Base-by-base conservation (phyloP, 306 rosid genomes). In the Pyrus bretschneideri region DNA sequence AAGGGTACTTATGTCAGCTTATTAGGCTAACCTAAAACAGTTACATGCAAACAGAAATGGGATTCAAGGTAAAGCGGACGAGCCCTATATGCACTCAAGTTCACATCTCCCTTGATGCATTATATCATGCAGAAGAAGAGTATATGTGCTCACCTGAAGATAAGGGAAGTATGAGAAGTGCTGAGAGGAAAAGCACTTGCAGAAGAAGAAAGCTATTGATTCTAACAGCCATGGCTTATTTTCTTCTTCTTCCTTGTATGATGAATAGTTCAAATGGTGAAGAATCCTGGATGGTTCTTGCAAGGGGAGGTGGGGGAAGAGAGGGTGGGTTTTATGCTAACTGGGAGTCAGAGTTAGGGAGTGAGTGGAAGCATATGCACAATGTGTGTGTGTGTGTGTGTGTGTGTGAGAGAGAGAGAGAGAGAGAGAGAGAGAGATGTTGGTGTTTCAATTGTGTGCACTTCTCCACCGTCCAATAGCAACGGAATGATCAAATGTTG, bases 221-320 rank as follows among this genome's bases (percentile, higher is more conserved):
- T 75, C 78, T 83, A 51, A 77, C 80, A 78, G 84, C 87, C 97
- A 90, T 88, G 80, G 73, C 79, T 76, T 59, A 76, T 63, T 33
- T 60, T 60, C 35, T 52, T 58, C 65, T 33, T 31, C 76, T 78
- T 27, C 17, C 42, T 38, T 38, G 42, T 38, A 38, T 38, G 42
- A 38, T 38, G 42, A 38, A 38, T 38, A 38, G 42, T 38, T 38
- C 42, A 80, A 80, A 67, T 62, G 64, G 23, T 17, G 44, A 64
- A 27, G 71, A 35, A 51, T 66, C 64, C 70, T 55, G 45, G 12
- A 10, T 80, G 81, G 21, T 59, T 83, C 79, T 79, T 79, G 79
- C 29, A 9, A 17, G 80, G 40, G 81, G 72, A 79, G 78, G 55
- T 15, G 19, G 33, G 46, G 51, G 1, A 77, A 33, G 54, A 69